phyloP scores from a whole-genome alignment of 495 filamentous ascomycete genomes.

The Penicillium parvum region DNA sequence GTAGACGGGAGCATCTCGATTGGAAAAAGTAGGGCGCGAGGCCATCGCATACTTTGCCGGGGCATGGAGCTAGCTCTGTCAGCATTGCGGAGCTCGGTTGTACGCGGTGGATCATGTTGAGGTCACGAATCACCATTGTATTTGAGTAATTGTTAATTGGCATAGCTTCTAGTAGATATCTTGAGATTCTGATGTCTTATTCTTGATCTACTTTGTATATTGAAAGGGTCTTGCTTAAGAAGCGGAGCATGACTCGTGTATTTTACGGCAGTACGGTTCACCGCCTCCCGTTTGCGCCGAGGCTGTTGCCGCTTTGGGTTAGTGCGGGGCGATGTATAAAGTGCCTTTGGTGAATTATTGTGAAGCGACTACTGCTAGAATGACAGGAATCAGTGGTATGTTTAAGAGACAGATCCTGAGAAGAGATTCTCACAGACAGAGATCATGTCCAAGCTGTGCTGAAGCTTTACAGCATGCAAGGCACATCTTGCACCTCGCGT shows the following conservation, averaged over 20 bases:
- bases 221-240: neutral
- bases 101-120: neutral
- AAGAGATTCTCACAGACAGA: too few relatives aligned
- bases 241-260: neutral
- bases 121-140: too few relatives aligned
- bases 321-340: constrained; percentile 10
- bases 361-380: too few relatives aligned
- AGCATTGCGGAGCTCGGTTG: constrained; percentile 3
- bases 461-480: neutral
- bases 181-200: too few relatives aligned
- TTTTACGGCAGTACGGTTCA: constrained; percentile 4
- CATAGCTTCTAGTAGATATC: too few relatives aligned
- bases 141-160: too few relatives aligned
- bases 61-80: constrained; percentile 5
- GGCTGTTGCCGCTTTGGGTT: constrained; percentile 17
- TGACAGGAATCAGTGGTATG: too few relatives aligned
- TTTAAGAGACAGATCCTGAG: too few relatives aligned
- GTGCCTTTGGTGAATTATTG: too few relatives aligned
- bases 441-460: too few relatives aligned
- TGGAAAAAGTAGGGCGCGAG: constrained; percentile 7
- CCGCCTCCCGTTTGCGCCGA: constrained; percentile 14
- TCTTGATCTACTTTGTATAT: neutral
- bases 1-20: constrained; percentile 34
- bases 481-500: neutral
- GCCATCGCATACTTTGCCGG: constrained; percentile 5